Evolutionary conservation across 73 alveolate genomes (phyloP).

Genomic region (Stentor coeruleus): DNA sequence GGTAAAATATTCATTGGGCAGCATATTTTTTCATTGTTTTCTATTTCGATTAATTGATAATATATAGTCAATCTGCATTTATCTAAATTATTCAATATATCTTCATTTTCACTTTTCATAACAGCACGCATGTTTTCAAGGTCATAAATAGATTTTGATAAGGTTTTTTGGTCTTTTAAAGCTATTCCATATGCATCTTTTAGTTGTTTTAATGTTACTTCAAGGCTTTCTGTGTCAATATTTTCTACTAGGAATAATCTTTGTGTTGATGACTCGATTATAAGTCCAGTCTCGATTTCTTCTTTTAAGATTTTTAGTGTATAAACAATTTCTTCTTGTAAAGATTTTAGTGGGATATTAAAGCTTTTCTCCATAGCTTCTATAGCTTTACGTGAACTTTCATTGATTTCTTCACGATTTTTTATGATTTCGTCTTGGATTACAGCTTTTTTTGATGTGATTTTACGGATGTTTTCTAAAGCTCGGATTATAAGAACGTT

Average conservation of each 20-base stretch:
- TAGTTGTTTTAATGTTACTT: background rate
- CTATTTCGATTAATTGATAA: constrained; percentile 41
- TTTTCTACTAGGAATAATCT: background rate
- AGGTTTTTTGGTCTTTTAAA: background rate
- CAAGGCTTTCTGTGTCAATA: background rate
- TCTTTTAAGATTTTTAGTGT: background rate
- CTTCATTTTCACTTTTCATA: background rate
- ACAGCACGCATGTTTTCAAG: background rate
- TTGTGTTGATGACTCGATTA: background rate
- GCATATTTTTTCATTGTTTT: constrained; percentile 41
- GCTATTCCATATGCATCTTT: background rate
- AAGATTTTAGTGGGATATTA: background rate
- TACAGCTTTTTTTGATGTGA: background rate
- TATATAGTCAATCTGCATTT: constrained; percentile 24
- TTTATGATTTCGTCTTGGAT: background rate
- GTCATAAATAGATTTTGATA: background rate
- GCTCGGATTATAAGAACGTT: background rate
- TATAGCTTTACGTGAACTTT: background rate
- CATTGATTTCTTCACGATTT: background rate
- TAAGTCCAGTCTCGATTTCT: background rate
- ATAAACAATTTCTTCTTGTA: background rate
- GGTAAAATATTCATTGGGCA: constrained; percentile 54
- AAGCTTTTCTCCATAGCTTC: background rate
- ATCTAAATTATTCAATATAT: background rate
- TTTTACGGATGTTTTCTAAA: no score